Base-by-base conservation (phyloP, 2,329 filamentous ascomycete species). In the Keithomyces neogunnii region DNA sequence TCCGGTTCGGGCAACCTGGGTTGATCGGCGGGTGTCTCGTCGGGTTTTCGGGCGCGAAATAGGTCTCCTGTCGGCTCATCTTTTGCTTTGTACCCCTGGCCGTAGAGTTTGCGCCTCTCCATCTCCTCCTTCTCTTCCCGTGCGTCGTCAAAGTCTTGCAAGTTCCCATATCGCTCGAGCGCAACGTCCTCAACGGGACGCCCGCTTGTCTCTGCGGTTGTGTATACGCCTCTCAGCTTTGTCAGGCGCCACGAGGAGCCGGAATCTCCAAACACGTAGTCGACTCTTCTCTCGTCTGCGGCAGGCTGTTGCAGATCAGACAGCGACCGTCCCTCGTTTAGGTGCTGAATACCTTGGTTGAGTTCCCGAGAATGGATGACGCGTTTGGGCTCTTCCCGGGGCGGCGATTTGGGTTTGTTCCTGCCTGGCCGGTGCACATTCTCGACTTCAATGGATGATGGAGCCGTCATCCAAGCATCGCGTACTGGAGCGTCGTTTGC, bases 201-300 rank as follows among this genome's bases (percentile, higher is more conserved):
- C 0, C 84, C 84, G 1, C 75, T 84, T 60, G 93, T 85, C 58
- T 95, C 78, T 0, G 90, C 89, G 50, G 85, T 79, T 30, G 81
- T 80, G 66, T 95, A 96, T 2, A 96, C 88, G 9, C 84, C 86
- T 57, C 87, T 90, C 33, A 99, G 80, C 67, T 91, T 96, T 5
- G 86, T 95, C 91, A 99, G 96, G 47, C 95, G 85, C 93, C 95
- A 99, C 60, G 89, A 82, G 11, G 91, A 92, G 0, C 93, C 92
- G 5, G 81, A 72, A 65, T 99, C 93, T 19, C 95, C 93, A 67
- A 99, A 95, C 0, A 73, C 88, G 64, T 97, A 99, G 52, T 81
- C 75, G 7, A 95, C 81, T 0, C 54, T 61, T 30, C 64, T 58
- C 51, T 87, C 79, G 49, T 19, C 19, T 19, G 82, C 74, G 44